Percentiles rank a stretch among this genome's conserved stretches.
These are phyloP conservation scores for Orbilia javanica DNA, from an alignment of 2,329 filamentous ascomycete species.

Conservation along the genomic window DNA sequence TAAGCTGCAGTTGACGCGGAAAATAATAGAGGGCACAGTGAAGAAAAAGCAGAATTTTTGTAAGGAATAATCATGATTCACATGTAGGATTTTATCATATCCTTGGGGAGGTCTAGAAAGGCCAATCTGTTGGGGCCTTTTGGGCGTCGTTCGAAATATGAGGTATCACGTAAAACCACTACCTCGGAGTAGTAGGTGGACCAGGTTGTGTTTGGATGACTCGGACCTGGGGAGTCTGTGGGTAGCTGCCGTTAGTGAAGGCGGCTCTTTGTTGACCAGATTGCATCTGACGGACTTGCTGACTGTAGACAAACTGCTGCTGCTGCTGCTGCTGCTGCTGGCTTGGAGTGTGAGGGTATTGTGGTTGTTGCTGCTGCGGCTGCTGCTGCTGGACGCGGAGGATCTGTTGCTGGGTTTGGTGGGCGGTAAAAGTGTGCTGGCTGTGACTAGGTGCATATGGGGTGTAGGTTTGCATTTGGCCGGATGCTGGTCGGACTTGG, in stretches of 20 bases:
- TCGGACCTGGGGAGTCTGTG: slow-evolving; percentile 13
- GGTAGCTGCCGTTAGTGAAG: slow-evolving; percentile 34
- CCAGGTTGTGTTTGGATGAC: slow-evolving; percentile 39
- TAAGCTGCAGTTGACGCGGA: background rate
- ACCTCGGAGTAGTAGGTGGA: background rate
- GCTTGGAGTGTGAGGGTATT: slow-evolving; percentile 33
- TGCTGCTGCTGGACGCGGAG: slow-evolving; percentile 45
- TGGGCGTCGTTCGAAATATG: background rate
- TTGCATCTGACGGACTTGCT: slow-evolving; percentile 36
- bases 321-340: slow-evolving; percentile 14
- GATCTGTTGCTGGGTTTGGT: slow-evolving; percentile 54
- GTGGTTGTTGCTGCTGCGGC: slow-evolving; percentile 17
- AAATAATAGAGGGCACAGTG: background rate
- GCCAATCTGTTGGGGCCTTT: too few relatives aligned
- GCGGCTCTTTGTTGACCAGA: slow-evolving; percentile 15
- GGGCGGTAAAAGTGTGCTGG: slow-evolving; percentile 45
- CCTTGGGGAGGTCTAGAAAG: background rate
- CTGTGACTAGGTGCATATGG: slow-evolving; percentile 35
- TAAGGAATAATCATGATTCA: background rate
- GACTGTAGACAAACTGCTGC: slow-evolving; percentile 39
- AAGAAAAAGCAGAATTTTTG: background rate
- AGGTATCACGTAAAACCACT: background rate
- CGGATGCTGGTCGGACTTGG: slow-evolving; percentile 39
- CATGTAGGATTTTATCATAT: background rate
- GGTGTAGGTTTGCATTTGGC: slow-evolving; percentile 20